phyloP scores from a whole-genome alignment of 225 moss, liverwort and hornwort species.

The Climacium dendroides region DNA sequence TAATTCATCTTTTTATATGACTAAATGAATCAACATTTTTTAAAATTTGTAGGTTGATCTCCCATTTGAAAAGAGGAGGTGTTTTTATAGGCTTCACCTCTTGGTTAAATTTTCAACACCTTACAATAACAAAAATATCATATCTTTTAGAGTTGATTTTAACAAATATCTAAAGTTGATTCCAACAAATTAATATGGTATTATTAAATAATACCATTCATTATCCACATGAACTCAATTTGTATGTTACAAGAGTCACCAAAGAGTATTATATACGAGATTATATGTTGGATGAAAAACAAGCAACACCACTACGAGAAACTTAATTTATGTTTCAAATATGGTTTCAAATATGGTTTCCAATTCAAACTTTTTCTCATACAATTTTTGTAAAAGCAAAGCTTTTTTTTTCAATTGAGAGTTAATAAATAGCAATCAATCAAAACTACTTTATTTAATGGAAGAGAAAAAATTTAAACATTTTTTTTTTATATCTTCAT shows the following conservation, averaged over 20 bases:
- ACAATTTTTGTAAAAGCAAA: accelerated
- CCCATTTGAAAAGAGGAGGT: too few species aligned
- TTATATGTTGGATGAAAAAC: not conserved
- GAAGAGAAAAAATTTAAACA: accelerated
- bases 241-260: not conserved
- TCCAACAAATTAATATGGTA: too few species aligned
- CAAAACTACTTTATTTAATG: accelerated
- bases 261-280: too few species aligned
- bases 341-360: not conserved
- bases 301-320: accelerated
- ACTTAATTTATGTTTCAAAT: not conserved
- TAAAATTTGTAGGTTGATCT: too few species aligned
- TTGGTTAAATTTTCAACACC: not conserved
- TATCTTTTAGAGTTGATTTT: too few species aligned
- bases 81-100: accelerated
- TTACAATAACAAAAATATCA: not conserved
- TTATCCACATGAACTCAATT: accelerated
- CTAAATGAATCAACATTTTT: too few species aligned
- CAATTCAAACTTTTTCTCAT: too few species aligned
- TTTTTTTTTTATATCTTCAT: not conserved
- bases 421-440: not conserved
- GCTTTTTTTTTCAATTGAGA: accelerated
- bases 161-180: too few species aligned
- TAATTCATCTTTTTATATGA: too few species aligned
- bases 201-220: accelerated